phyloP scores from a whole-genome alignment of 2,329 filamentous ascomycete genomes.

The Colletotrichum costaricense region DNA sequence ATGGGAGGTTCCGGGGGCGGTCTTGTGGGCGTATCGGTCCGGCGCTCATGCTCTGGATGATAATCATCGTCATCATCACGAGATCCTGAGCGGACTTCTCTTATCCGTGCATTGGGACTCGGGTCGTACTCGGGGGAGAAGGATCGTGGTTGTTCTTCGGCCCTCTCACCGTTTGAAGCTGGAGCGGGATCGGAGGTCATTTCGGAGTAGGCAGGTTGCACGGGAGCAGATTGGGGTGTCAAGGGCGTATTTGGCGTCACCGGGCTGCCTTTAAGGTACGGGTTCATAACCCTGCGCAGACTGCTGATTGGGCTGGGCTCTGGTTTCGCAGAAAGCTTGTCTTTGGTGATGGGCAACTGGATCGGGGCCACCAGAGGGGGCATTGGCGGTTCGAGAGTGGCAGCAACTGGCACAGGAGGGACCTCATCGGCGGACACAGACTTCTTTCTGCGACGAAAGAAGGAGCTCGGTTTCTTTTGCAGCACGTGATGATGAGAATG shows the following conservation, averaged over 20 bases:
- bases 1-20: constrained; percentile 46
- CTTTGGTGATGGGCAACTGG: constrained; percentile 45
- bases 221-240: constrained; percentile 14
- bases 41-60: constrained; percentile 20
- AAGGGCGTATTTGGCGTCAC: constrained; percentile 31
- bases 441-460: constrained; percentile 94
- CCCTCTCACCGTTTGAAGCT: constrained; percentile 5
- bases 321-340: constrained; percentile 45
- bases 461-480: constrained; percentile 92
- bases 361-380: constrained; percentile 48
- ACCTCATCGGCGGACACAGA: constrained; percentile 76
- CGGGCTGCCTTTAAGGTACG: constrained; percentile 69
- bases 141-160: constrained; percentile 59
- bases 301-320: constrained; percentile 79
- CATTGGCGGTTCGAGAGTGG: constrained; percentile 49
- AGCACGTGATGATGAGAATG: constrained; percentile 64
- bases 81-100: constrained; percentile 66
- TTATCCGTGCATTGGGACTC: constrained; percentile 77
- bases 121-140: constrained; percentile 84
- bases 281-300: constrained; percentile 87
- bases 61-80: constrained; percentile 38
- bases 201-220: constrained; percentile 15
- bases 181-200: constrained; percentile 14
- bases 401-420: constrained; percentile 67
- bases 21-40: constrained; percentile 49